Evolutionary conservation across 495 filamentous ascomycete species (phyloP).

Genomic region (Collariella sp.): DNA sequence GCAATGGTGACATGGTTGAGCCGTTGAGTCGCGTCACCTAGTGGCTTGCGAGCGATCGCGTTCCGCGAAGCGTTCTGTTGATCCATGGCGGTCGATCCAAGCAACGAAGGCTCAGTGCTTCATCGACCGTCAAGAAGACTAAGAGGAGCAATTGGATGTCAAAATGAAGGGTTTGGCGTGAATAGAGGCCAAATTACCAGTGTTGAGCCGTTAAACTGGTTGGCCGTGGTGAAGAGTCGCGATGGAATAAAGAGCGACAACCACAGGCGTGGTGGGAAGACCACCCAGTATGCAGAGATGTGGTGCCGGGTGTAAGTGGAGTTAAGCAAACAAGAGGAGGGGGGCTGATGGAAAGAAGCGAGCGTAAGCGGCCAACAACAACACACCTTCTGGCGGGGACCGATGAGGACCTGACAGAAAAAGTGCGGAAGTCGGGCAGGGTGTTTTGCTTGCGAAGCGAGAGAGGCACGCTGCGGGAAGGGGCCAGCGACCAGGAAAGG

Average conservation of each 20-base stretch:
- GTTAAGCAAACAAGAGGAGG: neutral
- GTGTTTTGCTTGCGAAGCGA: neutral
- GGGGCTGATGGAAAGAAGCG: neutral
- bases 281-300: neutral
- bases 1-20: slow-evolving; percentile 32
- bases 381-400: neutral
- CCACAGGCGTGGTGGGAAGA: neutral
- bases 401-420: neutral
- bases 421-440: neutral
- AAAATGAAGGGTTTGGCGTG: neutral
- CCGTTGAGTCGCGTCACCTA: slow-evolving; percentile 42
- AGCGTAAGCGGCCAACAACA: neutral
- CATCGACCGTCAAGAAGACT: neutral
- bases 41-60: slow-evolving; percentile 31
- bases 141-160: neutral
- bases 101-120: slow-evolving; percentile 13
- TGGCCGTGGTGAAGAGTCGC: neutral
- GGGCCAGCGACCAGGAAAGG: neutral
- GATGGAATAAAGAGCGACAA: neutral
- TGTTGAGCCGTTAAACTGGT: neutral
- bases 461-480: neutral
- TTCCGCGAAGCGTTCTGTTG: slow-evolving; percentile 18
- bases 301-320: neutral
- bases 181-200: neutral
- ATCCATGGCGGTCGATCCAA: slow-evolving; percentile 27